Evolutionary conservation across 768 basidiomycete genomes (phyloP).

Genomic region (Daedalea quercina): DNA sequence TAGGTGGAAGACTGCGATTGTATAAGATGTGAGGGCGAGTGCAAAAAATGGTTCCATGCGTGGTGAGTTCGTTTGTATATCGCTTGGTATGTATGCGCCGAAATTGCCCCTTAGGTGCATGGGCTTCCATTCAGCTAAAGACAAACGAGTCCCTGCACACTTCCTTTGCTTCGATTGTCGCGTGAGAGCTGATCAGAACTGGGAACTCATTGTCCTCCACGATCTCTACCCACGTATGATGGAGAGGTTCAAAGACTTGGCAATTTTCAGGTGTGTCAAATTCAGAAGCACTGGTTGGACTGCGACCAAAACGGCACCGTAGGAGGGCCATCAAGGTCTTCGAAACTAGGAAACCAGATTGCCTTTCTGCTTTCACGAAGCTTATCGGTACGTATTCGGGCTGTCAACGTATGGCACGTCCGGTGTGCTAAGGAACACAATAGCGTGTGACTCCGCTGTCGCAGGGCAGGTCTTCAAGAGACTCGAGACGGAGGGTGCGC

Average conservation of each 20-base stretch:
- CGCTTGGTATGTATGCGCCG: background rate
- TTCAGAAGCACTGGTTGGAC: background rate
- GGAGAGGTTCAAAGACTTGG: constrained; percentile 59
- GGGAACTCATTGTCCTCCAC: constrained; percentile 57
- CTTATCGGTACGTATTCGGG: constrained; percentile 43
- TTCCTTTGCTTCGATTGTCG: constrained; percentile 79
- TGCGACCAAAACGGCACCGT: background rate
- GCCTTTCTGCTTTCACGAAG: constrained; percentile 48
- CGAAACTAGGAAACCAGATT: constrained; percentile 39
- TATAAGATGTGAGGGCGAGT: constrained; percentile 67
- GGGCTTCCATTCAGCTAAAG: constrained; percentile 58
- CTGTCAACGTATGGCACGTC: background rate
- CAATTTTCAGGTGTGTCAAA: constrained; percentile 53
- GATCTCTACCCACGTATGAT: constrained; percentile 54
- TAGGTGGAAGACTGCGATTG: constrained; percentile 48
- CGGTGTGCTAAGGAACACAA: background rate
- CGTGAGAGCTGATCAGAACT: constrained; percentile 55
- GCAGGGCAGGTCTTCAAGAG: constrained; percentile 60
- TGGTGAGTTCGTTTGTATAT: constrained; percentile 41
- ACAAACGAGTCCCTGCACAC: constrained; percentile 48
- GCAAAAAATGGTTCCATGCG: constrained; percentile 67
- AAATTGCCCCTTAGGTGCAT: constrained; percentile 42
- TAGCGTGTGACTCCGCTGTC: constrained; percentile 48
- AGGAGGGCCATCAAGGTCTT: constrained; percentile 69
- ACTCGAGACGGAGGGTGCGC: constrained; percentile 62